Evolutionary conservation across 2,329 filamentous ascomycete genomes (phyloP), one percentile per base, ranked within the genome.

Genomic region (Xylaria sp.): DNA sequence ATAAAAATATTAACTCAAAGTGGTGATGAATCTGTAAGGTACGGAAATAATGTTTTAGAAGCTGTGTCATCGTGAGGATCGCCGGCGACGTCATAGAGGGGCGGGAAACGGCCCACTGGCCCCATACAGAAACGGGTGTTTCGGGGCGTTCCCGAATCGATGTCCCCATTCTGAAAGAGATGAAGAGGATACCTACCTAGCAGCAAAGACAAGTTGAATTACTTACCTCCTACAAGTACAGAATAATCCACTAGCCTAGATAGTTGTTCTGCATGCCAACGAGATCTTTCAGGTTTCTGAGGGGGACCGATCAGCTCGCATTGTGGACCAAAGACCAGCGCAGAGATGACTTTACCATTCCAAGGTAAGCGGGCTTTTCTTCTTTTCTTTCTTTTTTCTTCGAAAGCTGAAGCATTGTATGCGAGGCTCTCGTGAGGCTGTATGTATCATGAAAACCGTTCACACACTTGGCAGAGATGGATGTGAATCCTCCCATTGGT

Each of bases 81-180:
- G 18, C 16, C 18, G 47, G 35, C 62, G 37, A 65, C 66, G 66
- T 69, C 66, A 69, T 69, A 57, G 42, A 57, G 54, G 57, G 50
- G 61, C 55, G 27, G 6, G 6, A 21, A 65, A 60, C 16, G 62
- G 62, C 66, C 66, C 66, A 47, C 66, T 44, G 51, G 35, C 57
- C 25, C 42, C 44, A 35, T 60, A 25, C 21, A 54, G 32, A 65
- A 18, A 55, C 27, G 61, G 61, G 57, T 37, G 55, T n/a, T 25
- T 62, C 48, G 48, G 48, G 35, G 48, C 27, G 48, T 18, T 65
- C 61, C 61, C 32, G 57, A 42, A 53, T 50, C 53, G 35, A 67
- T 47, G 42, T 58, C 25, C 23, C 40, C 42, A 18, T 35, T n/a
- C 25, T 27, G 21, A 37, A 42, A 63, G 23, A 47, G 42, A 18